A percentile compares a stretch with the other conserved stretches of the same genome.
Evolutionary conservation across 345 rosid species (phyloP).

Genomic region (Carallia pectinifolia): DNA sequence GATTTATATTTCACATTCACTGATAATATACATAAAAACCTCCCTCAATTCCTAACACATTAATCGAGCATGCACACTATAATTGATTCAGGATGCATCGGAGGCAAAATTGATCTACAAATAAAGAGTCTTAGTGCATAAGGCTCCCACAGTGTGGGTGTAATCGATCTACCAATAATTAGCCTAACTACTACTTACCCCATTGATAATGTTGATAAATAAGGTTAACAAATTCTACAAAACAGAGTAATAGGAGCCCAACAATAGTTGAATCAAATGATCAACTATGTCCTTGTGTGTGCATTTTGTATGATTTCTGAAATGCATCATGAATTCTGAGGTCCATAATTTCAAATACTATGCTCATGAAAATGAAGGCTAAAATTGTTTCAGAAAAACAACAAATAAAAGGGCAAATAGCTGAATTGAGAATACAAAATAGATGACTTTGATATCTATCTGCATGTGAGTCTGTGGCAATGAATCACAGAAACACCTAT

Average conservation of each 20-base stretch:
- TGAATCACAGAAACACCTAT: slow-evolving; percentile 2
- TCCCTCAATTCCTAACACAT: neutral
- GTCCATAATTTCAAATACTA: neutral
- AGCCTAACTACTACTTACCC: too few species aligned
- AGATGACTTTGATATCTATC: neutral
- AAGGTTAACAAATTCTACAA: neutral
- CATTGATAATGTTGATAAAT: too few species aligned
- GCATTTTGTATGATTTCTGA: neutral
- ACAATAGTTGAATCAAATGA: neutral
- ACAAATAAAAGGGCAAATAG: neutral
- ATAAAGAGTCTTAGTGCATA: too few species aligned
- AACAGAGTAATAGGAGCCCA: neutral
- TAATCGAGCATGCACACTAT: neutral
- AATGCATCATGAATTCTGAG: neutral
- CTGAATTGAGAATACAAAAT: neutral
- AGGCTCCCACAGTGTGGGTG: too few species aligned
- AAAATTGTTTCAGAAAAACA: neutral
- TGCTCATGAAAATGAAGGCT: neutral
- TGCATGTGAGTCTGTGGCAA: neutral
- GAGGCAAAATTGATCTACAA: neutral
- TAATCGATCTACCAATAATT: too few species aligned
- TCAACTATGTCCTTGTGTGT: neutral
- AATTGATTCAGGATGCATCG: neutral
- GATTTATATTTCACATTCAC: too few species aligned
- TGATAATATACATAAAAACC: too few species aligned